Evolutionary conservation across 306 rosid species (phyloP), one percentile per base, ranked within the genome.

Genomic region (Comarum palustre): DNA sequence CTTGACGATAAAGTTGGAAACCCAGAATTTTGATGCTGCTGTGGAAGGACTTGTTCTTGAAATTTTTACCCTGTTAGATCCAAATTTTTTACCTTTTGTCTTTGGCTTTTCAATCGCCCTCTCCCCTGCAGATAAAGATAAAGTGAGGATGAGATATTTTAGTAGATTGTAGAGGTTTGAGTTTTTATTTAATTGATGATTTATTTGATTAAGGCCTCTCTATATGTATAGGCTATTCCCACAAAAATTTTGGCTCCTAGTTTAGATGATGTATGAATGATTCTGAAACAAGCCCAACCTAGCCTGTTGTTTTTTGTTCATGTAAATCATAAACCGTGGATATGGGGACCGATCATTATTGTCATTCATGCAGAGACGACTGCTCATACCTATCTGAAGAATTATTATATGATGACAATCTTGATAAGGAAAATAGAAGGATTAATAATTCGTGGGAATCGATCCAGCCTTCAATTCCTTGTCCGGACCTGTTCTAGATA

Each of bases 51-150:
- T 24, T 47, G 73, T 66, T 75, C 51, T 68, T 84, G 73, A 75
- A 19, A 19, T 31, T 61, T 61, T 61, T 34, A 32, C 43, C 43
- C 43, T 34, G 42, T 61, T 32, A 29, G 79, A 34, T 60, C 42
- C 34, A 8, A n/a, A 64, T 29, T 52, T 52, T 71, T 71, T 66
- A 45, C 31, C 42, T 29, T 29, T 3, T 46, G 72, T 52, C 38
- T 29, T 68, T 67, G 74, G 45, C 47, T 59, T 46, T 57, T 25
- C 32, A 4, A 36, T 15, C 13, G 11, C 69, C 78, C 79, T 77
- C 82, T 71, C 82, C 77, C 67, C 8, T 78, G 95, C 76, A 79
- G 74, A 82, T 87, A 87, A 76, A 82, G 81, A 87, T 81, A 89
- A 87, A 51, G 89, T 77, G 90, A 82, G 89, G 89, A 78, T 79